Percentiles rank a stretch among this genome's conserved stretches.
These are phyloP conservation scores for Monosporozyma aerobia DNA, from an alignment of 805 yeast genomes.

Conservation along the genomic window DNA sequence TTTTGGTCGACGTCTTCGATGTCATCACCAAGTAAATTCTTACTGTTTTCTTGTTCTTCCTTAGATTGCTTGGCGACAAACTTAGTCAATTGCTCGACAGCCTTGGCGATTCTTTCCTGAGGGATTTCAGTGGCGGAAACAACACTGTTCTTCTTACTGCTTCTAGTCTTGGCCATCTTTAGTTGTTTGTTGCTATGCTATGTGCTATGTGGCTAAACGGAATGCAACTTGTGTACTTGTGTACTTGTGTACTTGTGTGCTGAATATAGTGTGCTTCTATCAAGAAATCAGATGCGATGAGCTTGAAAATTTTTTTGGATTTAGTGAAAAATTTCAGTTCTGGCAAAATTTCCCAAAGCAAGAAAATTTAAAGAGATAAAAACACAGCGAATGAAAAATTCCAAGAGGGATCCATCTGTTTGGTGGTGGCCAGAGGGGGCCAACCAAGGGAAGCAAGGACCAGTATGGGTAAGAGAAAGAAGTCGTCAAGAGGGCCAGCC, in stretches of 20 bases:
- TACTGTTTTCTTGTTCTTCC: conserved; percentile 7
- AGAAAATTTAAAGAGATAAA: too few relatives aligned
- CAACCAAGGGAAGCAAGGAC: not conserved
- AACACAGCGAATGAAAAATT: not conserved
- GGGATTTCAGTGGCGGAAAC: conserved; percentile 8
- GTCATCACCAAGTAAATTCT: conserved; percentile 45
- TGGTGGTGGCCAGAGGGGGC: not conserved
- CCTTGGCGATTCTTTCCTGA: conserved; percentile 35
- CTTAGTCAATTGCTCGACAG: conserved; percentile 57
- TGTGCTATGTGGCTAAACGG: too few relatives aligned
- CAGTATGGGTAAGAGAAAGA: conserved; percentile 67
- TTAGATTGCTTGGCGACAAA: conserved; percentile 35
- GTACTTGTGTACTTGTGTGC: conserved; percentile 15
- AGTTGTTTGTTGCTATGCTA: too few relatives aligned
- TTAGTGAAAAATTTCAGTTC: not conserved
- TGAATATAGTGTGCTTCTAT: not conserved
- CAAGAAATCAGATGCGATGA: conserved; percentile 10
- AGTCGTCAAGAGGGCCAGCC: conserved; percentile 72
- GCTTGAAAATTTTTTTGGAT: conserved; percentile 2
- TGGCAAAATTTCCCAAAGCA: too few relatives aligned
- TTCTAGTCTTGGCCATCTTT: conserved; percentile 3
- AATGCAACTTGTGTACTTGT: too few relatives aligned
- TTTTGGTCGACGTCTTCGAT: conserved; percentile 38
- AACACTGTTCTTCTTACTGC: not conserved
- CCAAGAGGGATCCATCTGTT: not conserved